Percentiles rank a stretch among this genome's conserved stretches.
Conservation (phyloP, 2,329 filamentous ascomycete genomes). For the Boeremia lycopersici region DNA sequence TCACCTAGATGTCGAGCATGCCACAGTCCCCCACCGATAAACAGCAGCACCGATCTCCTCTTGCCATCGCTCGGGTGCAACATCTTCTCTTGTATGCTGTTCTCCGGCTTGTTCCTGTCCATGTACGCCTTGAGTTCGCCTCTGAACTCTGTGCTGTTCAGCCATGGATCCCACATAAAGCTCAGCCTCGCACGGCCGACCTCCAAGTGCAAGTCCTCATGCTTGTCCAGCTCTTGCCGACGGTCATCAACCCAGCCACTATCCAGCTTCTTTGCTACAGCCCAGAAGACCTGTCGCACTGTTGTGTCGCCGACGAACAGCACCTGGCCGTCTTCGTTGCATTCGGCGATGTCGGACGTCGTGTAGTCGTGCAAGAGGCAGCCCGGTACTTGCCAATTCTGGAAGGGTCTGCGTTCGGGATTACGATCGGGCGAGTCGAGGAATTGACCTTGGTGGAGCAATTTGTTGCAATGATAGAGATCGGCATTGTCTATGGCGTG, state of each 20-base stretch:
- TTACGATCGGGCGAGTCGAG: constrained; percentile 45
- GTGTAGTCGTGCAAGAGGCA: constrained; percentile 66
- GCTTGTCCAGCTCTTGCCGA: constrained; percentile 27
- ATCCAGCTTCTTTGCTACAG: constrained; percentile 56
- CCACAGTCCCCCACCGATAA: constrained; percentile 63
- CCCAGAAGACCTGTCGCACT: constrained; percentile 66
- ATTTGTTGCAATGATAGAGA: constrained; percentile 60
- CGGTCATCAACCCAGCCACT: constrained; percentile 45
- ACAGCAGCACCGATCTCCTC: constrained; percentile 51
- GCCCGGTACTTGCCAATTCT: constrained; percentile 64
- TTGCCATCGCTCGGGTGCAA: neutral
- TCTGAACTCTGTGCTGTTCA: constrained; percentile 58
- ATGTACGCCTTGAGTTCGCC: constrained; percentile 50
- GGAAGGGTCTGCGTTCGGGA: constrained; percentile 43
- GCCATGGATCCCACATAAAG: constrained; percentile 68
- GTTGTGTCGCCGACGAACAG: constrained; percentile 67
- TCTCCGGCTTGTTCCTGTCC: constrained; percentile 14
- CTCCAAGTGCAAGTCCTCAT: constrained; percentile 54
- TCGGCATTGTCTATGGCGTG: constrained; percentile 49
- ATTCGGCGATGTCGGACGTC: constrained; percentile 58
- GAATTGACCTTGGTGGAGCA: constrained; percentile 62
- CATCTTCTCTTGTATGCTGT: neutral
- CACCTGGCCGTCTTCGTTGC: constrained; percentile 59
- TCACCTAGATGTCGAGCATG: constrained; percentile 59
- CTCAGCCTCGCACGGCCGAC: constrained; percentile 56